Evolutionary conservation across 306 rosid genomes (phyloP), one percentile per base, ranked within the genome.

Genomic region (Trifolium pratense): DNA sequence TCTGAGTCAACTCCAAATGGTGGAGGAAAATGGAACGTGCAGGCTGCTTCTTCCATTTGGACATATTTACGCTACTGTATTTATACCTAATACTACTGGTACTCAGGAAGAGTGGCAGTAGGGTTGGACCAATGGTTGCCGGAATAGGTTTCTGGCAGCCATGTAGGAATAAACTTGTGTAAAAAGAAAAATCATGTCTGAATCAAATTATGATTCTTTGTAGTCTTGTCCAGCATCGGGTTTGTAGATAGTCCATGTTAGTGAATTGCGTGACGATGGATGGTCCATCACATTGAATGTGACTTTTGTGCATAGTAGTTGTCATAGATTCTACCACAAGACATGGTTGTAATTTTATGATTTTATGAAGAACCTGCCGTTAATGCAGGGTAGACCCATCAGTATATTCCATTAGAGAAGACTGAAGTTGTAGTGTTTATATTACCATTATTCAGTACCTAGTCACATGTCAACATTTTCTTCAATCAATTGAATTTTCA

Each of bases 171-270:
- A 90, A 90, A 78, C 77, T 67, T 63, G 49, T 61, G 68, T 77
- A 74, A 78, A 86, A 85, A 79, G 59, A 68, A 75, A 75, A 71
- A 75, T 70, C 78, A 75, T 18, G 78, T 57, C 84, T 77, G 97
- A 90, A 89, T 93, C 97, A 90, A 90, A 87, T 80, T 89, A 87
- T 89, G 98, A 89, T 93, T 93, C 96, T 86, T 82, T 88, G 78
- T 81, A 74, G 96, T 75, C 61, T 51, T 71, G 87, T 79, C 89
- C 88, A 81, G 86, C 89, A 88, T 90, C 88, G 88, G 87, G 89
- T 75, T 84, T 86, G 91, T 87, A 86, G 84, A 87, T 88, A 84
- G 87, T 65, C 82, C 32, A 63, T 69, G 78, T 65, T 86, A 86
- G 89, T 79, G 88, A 58, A 23, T 79, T 78, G 82, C 76, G 81